Conservation (phyloP, 371 early-diverging fungal species). For the Mortierella sp. region DNA sequence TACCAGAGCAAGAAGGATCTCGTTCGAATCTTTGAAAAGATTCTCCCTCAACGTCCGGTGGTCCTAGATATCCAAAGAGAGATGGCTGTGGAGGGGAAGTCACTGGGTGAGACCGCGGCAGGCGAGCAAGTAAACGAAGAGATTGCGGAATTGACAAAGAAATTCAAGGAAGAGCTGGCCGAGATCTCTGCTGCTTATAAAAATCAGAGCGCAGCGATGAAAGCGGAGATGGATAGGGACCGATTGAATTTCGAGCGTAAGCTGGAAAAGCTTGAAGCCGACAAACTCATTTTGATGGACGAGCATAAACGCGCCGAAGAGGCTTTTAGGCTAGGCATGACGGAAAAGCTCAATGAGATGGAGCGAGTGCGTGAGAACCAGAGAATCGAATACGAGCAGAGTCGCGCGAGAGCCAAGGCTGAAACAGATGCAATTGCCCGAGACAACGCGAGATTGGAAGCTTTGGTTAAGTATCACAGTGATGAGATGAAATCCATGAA, state of each 20-base stretch:
- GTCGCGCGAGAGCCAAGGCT: not conserved
- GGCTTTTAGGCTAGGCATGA: not conserved
- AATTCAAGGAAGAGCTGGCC: not conserved
- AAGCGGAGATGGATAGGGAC: slow-evolving; percentile 1
- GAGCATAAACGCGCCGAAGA: not conserved
- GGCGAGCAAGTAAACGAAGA: not conserved
- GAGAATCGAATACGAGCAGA: slow-evolving; percentile 1
- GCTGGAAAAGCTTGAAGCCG: slow-evolving; percentile 1
- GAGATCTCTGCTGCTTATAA: not conserved
- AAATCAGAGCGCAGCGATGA: not conserved
- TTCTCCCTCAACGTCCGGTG: not conserved
- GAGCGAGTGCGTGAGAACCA: not conserved
- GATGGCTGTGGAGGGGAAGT: not conserved
- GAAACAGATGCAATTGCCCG: not conserved
- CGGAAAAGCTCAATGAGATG: not conserved
- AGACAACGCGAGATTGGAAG: not conserved
- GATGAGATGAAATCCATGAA: not conserved
- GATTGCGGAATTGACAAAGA: not conserved
- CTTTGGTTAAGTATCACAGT: not conserved
- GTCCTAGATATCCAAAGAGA: slow-evolving; percentile 6
- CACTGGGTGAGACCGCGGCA: not conserved
- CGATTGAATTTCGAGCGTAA: not conserved
- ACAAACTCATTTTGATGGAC: not conserved
- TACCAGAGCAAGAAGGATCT: not conserved
- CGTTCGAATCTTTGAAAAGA: not conserved